A percentile compares a stretch with the other conserved stretches of the same genome.
Evolutionary conservation across 2,329 filamentous ascomycete genomes (phyloP).

Genomic region (Podosphaera leucotricha): DNA sequence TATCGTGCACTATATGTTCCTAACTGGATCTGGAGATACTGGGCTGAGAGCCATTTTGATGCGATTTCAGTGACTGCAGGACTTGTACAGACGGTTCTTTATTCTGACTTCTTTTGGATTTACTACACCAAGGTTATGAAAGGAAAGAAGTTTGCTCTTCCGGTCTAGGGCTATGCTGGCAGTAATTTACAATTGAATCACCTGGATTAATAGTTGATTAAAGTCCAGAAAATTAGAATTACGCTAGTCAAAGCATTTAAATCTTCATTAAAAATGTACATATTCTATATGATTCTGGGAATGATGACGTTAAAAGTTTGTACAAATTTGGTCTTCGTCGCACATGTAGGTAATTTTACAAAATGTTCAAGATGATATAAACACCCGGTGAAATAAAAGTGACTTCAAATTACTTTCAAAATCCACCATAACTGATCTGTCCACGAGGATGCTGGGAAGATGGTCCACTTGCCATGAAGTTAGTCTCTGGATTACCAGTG

Average conservation of each 20-base stretch:
- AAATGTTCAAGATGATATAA: neutral
- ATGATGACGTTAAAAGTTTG: neutral
- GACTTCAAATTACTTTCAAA: conserved; percentile 1
- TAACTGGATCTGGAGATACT: conserved; percentile 91
- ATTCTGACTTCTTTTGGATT: conserved; percentile 99
- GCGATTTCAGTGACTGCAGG: conserved; percentile 76
- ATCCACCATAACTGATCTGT: conserved; percentile 13
- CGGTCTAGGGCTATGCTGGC: conserved; percentile 27
- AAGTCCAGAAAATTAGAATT: neutral
- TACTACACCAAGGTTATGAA: conserved; percentile 94
- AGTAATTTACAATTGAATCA: neutral
- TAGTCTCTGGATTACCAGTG: conserved; percentile 51
- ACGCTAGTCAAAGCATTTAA: neutral
- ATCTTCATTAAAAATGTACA: neutral
- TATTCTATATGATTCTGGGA: neutral
- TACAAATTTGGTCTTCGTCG: neutral
- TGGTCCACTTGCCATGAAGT: conserved; percentile 51
- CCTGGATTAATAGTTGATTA: neutral
- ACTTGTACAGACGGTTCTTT: conserved; percentile 78
- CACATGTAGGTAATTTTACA: neutral
- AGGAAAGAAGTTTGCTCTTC: conserved; percentile 70
- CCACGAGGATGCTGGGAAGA: conserved; percentile 14
- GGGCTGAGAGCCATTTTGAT: conserved; percentile 58
- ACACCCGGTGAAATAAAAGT: neutral
- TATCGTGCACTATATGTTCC: conserved; percentile 94